Conservation (phyloP, 2,329 filamentous ascomycete genomes). For the Whalleya microplaca region DNA sequence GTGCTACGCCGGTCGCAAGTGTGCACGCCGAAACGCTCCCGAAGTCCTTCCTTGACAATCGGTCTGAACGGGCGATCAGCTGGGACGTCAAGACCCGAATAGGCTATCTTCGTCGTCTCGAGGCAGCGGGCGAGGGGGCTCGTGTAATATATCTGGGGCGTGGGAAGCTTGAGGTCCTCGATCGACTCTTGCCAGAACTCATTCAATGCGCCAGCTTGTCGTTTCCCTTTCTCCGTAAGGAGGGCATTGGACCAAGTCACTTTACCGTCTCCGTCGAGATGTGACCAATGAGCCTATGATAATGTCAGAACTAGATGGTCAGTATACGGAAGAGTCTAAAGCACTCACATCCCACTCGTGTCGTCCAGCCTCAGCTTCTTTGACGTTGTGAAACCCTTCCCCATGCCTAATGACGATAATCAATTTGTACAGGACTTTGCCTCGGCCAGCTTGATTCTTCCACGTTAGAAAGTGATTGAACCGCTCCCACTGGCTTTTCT, state of each 20-base stretch:
- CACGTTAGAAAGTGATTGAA: too few relatives aligned
- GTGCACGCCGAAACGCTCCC: conserved; percentile 63
- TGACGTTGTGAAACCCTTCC: conserved; percentile 27
- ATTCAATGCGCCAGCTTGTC: conserved; percentile 56
- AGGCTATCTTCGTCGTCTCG: conserved; percentile 58
- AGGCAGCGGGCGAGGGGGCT: conserved; percentile 63
- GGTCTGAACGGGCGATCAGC: conserved; percentile 49
- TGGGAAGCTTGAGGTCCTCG: conserved; percentile 49
- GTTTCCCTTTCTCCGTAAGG: conserved; percentile 55
- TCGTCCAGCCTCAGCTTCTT: conserved; percentile 24
- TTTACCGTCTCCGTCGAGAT: conserved; percentile 42
- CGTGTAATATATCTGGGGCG: conserved; percentile 59
- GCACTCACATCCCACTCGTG: conserved; percentile 22
- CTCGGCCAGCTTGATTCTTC: conserved; percentile 51
- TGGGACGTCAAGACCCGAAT: conserved; percentile 44
- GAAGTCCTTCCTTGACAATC: conserved; percentile 59
- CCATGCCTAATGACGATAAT: conserved; percentile 25
- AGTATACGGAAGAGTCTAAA: not conserved
- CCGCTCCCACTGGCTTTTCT: too few relatives aligned
- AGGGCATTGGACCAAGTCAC: conserved; percentile 47
- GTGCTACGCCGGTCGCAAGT: conserved; percentile 62
- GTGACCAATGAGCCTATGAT: conserved; percentile 38
- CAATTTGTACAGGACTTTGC: conserved; percentile 52
- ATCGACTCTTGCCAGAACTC: conserved; percentile 55
- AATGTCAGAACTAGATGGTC: too few relatives aligned